A percentile compares a stretch with the other conserved stretches of the same genome.
phyloP scores from a whole-genome alignment of 108 stramenopile species.

The Cylindrotheca fusiformis region DNA sequence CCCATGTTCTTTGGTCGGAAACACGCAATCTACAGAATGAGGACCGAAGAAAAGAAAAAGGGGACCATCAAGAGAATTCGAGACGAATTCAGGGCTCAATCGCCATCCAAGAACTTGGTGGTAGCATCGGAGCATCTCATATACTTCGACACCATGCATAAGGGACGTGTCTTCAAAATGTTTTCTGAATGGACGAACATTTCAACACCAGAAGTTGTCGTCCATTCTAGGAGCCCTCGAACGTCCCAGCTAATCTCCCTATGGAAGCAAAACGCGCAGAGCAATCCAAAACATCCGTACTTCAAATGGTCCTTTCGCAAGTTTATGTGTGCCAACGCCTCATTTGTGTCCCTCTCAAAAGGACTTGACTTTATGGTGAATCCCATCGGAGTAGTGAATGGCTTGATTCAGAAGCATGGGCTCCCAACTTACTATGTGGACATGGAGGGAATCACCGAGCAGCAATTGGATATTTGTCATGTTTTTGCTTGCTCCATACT shows the following conservation, averaged over 20 bases:
- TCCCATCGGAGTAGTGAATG: neutral
- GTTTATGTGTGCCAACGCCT: neutral
- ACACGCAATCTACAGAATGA: no score
- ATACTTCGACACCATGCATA: no score
- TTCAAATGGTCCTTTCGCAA: neutral
- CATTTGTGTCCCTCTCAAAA: no score
- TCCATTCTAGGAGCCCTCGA: neutral
- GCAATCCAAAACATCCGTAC: neutral
- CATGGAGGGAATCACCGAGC: neutral
- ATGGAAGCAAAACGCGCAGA: constrained; percentile 5
- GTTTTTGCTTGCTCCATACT: neutral
- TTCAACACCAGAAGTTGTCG: constrained; percentile 1
- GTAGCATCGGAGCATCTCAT: neutral
- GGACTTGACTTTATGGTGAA: neutral
- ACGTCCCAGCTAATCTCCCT: neutral
- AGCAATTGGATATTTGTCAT: neutral
- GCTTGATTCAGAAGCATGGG: neutral
- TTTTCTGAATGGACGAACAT: neutral
- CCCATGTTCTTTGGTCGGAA: constrained; percentile 2
- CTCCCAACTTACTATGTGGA: constrained; percentile 11
- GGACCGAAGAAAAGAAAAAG: no score
- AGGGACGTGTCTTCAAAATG: neutral
- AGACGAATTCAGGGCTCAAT: neutral
- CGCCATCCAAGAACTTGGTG: neutral
- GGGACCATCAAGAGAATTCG: neutral